Percentiles rank a stretch among this genome's conserved stretches.
phyloP scores from a whole-genome alignment of 2,329 filamentous ascomycete species.

The Botrytis elliptica region DNA sequence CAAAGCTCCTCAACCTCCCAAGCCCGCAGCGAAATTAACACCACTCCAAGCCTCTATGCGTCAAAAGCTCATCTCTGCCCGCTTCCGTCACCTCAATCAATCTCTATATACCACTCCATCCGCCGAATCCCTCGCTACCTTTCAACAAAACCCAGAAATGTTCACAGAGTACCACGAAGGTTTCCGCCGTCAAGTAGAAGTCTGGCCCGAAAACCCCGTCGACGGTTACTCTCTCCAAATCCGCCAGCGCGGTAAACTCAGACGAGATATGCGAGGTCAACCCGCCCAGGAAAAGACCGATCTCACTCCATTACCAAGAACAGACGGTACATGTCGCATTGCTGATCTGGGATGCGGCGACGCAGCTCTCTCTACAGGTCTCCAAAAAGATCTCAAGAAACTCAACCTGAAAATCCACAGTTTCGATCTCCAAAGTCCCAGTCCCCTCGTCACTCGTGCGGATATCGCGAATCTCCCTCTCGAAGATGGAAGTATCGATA shows the following conservation, averaged over 20 bases:
- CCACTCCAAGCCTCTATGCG: constrained; percentile 93
- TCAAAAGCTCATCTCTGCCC: constrained; percentile 88
- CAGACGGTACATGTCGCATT: constrained; percentile 70
- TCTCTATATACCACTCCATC: constrained; percentile 93
- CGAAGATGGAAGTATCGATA: constrained; percentile 70
- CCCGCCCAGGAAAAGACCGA: constrained; percentile 29
- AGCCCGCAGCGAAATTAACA: constrained; percentile 64
- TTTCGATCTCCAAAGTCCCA: constrained; percentile 81
- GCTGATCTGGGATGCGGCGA: constrained; percentile 94
- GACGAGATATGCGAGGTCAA: constrained; percentile 30
- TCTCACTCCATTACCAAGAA: constrained; percentile 60
- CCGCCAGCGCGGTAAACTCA: constrained; percentile 60
- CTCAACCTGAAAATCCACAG: constrained; percentile 74
- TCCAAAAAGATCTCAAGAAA: constrained; percentile 62
- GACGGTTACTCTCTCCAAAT: constrained; percentile 79
- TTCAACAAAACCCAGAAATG: constrained; percentile 83
- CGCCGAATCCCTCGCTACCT: constrained; percentile 75
- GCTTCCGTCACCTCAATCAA: constrained; percentile 96
- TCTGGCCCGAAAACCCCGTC: constrained; percentile 96
- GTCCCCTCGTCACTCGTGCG: constrained; percentile 75
- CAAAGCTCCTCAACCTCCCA: constrained; percentile 39
- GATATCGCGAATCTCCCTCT: constrained; percentile 86
- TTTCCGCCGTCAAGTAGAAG: constrained; percentile 90
- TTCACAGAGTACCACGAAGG: constrained; percentile 96
- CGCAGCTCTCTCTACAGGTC: constrained; percentile 70